Percentiles rank a stretch among this genome's conserved stretches.
Conservation (phyloP, 2,329 filamentous ascomycete genomes). For the Ascochyta rabiei region DNA sequence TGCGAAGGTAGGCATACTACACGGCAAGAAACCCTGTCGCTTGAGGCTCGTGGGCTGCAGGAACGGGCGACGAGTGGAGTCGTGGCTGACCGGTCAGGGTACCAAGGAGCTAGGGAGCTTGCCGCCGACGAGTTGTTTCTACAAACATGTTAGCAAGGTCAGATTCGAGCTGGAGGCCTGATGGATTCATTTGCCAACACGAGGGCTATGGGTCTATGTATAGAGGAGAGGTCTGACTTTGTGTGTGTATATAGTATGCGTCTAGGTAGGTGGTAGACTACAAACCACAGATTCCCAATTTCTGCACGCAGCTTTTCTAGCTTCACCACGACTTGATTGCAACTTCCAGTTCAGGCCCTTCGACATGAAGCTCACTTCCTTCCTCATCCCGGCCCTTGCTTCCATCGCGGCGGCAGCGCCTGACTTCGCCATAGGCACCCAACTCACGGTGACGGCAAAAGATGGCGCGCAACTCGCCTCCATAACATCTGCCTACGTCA, state of each 20-base stretch:
- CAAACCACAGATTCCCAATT: no score
- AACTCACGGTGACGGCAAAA: not conserved
- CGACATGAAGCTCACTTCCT: constrained; percentile 3
- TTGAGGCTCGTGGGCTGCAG: no score
- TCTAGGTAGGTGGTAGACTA: no score
- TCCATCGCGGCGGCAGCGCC: constrained; percentile 3
- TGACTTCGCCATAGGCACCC: constrained; percentile 1
- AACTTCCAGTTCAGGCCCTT: not conserved
- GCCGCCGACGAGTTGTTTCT: not conserved
- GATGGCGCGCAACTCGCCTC: not conserved
- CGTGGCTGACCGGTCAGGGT: not conserved
- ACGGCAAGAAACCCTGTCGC: no score
- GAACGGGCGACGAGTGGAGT: not conserved
- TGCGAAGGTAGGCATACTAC: no score
- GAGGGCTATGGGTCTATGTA: not conserved
- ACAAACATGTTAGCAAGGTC: not conserved
- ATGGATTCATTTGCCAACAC: not conserved
- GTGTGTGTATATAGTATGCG: not conserved
- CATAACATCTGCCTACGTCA: constrained; percentile 4
- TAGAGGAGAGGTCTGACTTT: not conserved
- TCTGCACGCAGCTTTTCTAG: no score
- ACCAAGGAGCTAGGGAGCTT: not conserved
- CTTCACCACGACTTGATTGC: not conserved
- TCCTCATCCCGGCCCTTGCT: constrained; percentile 3
- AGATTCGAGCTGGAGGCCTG: not conserved